phyloP scores from a whole-genome alignment of 1,284 basidiomycete species.

The Agaricales sp. region DNA sequence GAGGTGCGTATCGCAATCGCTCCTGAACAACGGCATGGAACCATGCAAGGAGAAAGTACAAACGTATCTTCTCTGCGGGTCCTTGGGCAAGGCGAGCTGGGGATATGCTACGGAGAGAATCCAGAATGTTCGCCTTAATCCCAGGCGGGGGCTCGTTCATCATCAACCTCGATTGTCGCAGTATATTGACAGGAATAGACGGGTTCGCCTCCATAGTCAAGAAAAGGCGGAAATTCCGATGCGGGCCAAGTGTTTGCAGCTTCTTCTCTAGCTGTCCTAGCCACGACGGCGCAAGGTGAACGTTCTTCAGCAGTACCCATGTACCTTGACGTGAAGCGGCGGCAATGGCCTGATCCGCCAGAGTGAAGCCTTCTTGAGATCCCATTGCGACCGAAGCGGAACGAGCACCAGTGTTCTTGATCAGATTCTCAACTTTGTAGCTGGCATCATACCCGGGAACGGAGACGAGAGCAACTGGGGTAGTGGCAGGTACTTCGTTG shows the following conservation, averaged over 20 bases:
- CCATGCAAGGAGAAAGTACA: conserved; percentile 96
- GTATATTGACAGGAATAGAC: conserved; percentile 88
- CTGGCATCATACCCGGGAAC: conserved; percentile 96
- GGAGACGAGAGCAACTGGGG: conserved; percentile 85
- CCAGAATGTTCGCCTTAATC: conserved; percentile 88
- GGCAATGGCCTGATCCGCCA: conserved; percentile 91
- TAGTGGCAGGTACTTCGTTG: conserved; percentile 70
- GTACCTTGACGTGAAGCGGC: conserved; percentile 83
- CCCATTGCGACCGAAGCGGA: conserved; percentile 94
- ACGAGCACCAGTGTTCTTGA: conserved; percentile 63
- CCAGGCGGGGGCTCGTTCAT: conserved; percentile 98
- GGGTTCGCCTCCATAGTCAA: conserved; percentile 94
- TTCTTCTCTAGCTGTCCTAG: conserved; percentile 93
- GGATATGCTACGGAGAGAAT: conserved; percentile 77
- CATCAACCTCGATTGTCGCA: conserved; percentile 88
- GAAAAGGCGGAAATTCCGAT: conserved; percentile 89
- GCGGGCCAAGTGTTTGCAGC: conserved; percentile 83
- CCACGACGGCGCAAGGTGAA: conserved; percentile 91
- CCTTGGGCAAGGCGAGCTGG: conserved; percentile 65
- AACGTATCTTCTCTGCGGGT: conserved; percentile 81
- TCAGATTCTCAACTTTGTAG: conserved; percentile 86
- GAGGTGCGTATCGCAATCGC: conserved; percentile 85
- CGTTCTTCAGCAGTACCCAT: conserved; percentile 95
- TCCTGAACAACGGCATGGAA: conserved; percentile 97
- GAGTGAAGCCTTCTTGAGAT: conserved; percentile 92